phyloP scores from a whole-genome alignment of 2,329 filamentous ascomycete genomes.

The Verticillium klebahnii region DNA sequence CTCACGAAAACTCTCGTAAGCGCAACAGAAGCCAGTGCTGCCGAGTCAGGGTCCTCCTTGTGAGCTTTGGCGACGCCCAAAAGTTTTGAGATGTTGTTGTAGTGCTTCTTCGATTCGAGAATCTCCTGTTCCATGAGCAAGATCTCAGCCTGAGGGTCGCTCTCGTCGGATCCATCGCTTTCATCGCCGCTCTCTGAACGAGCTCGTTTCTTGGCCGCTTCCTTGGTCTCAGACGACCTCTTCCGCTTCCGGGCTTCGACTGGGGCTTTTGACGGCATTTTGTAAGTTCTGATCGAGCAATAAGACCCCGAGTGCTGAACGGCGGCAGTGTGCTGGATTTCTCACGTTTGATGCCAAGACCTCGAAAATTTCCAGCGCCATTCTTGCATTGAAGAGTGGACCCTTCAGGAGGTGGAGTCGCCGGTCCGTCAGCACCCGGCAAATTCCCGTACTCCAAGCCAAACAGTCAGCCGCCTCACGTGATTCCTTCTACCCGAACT shows the following conservation, averaged over 20 bases:
- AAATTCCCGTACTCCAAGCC: constrained; percentile 21
- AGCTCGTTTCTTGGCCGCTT: constrained; percentile 45
- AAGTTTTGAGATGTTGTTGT: constrained; percentile 81
- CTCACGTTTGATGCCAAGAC: constrained; percentile 1
- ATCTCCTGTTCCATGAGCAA: constrained; percentile 75
- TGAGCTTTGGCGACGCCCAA: constrained; percentile 50
- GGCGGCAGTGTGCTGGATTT: background rate
- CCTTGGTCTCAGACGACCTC: constrained; percentile 31
- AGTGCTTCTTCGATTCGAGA: constrained; percentile 79
- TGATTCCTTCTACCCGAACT: constrained; percentile 32
- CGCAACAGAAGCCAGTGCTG: constrained; percentile 69
- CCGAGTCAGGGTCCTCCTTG: constrained; percentile 46
- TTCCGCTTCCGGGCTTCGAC: constrained; percentile 47
- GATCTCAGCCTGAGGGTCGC: constrained; percentile 59
- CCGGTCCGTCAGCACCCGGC: constrained; percentile 7
- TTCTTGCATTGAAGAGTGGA: background rate
- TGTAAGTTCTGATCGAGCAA: background rate
- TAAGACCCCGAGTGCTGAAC: background rate
- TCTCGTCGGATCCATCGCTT: constrained; percentile 21
- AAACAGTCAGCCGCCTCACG: constrained; percentile 24
- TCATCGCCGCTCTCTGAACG: constrained; percentile 45
- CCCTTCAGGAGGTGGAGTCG: background rate
- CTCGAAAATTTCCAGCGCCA: constrained; percentile 3
- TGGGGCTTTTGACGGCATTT: constrained; percentile 19
- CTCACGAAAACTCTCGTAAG: constrained; percentile 84